A percentile compares a stretch with the other conserved stretches of the same genome.
phyloP scores from a whole-genome alignment of 768 basidiomycete species.

The Agrocybe chaxingu region DNA sequence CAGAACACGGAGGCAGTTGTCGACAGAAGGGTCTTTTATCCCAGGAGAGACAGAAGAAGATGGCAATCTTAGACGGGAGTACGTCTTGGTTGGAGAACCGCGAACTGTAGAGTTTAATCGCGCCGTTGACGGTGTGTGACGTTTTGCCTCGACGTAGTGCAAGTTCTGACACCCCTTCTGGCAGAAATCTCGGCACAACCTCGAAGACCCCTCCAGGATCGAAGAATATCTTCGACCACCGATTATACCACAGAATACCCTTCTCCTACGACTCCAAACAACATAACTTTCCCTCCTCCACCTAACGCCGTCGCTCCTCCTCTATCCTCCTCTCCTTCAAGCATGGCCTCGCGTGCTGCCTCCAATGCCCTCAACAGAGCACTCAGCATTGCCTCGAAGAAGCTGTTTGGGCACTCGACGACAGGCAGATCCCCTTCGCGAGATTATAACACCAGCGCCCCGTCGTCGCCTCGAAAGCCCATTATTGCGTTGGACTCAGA shows the following conservation, averaged over 20 bases:
- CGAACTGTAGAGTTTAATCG: slow-evolving; percentile 90
- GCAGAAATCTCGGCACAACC: slow-evolving; percentile 65
- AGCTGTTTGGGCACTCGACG: slow-evolving; percentile 60
- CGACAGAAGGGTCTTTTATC: slow-evolving; percentile 63
- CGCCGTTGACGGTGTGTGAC: slow-evolving; percentile 77
- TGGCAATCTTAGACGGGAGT: slow-evolving; percentile 77
- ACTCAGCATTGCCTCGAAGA: slow-evolving; percentile 77
- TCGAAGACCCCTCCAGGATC: slow-evolving; percentile 57
- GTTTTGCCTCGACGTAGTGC: background rate
- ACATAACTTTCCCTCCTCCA: slow-evolving; percentile 69
- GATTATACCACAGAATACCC: slow-evolving; percentile 39
- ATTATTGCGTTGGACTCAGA: slow-evolving; percentile 47
- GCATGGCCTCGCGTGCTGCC: slow-evolving; percentile 56
- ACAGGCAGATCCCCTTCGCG: slow-evolving; percentile 37
- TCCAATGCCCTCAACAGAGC: slow-evolving; percentile 78
- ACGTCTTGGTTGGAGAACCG: slow-evolving; percentile 90
- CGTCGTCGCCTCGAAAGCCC: slow-evolving; percentile 55
- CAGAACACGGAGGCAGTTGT: slow-evolving; percentile 30
- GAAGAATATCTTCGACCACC: slow-evolving; percentile 47
- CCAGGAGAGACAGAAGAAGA: slow-evolving; percentile 86
- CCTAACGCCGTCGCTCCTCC: slow-evolving; percentile 56
- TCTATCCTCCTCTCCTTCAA: slow-evolving; percentile 64
- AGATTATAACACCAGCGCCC: slow-evolving; percentile 27
- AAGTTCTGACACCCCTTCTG: slow-evolving; percentile 1
- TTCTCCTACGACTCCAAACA: slow-evolving; percentile 21